Percentiles rank a stretch among this genome's conserved stretches.
Evolutionary conservation across 495 filamentous ascomycete species (phyloP).

Genomic region (Tuber magnatum): DNA sequence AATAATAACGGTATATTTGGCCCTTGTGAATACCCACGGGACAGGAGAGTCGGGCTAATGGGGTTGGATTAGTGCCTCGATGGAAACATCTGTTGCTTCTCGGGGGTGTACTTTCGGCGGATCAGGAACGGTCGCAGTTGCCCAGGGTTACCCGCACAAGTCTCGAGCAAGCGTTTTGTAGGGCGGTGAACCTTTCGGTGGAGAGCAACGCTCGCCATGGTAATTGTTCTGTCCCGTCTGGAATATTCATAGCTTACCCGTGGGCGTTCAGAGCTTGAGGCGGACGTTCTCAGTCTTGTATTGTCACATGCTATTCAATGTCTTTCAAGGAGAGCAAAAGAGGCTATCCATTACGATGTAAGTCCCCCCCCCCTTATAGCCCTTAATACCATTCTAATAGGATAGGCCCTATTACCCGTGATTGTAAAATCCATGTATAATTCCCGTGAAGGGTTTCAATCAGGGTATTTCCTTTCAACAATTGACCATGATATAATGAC

Average conservation of each 20-base stretch:
- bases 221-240: conserved; percentile 1
- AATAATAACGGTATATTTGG: conserved; percentile 51
- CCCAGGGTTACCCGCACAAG: conserved; percentile 58
- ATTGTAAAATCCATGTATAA: conserved; percentile 61
- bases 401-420: conserved; percentile 56
- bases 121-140: conserved; percentile 57
- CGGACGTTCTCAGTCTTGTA: conserved; percentile 38
- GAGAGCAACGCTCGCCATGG: conserved; percentile 45
- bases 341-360: conserved; percentile 61
- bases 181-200: conserved; percentile 70
- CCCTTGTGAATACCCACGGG: conserved; percentile 17
- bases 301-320: conserved; percentile 38
- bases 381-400: conserved; percentile 10
- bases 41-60: conserved; percentile 12
- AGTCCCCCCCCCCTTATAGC: background rate
- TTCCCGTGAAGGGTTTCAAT: conserved; percentile 67
- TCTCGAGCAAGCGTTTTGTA: conserved; percentile 68
- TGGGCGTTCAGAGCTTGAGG: conserved; percentile 34
- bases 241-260: conserved; percentile 14
- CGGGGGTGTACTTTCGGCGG: conserved; percentile 71
- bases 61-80: conserved; percentile 52
- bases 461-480: conserved; percentile 70
- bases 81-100: conserved; percentile 85
- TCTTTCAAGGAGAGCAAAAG: conserved; percentile 43
- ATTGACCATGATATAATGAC: conserved; percentile 70